Conservation (phyloP, 371 early-diverging fungal genomes). For the Capillidium heterosporum region DNA sequence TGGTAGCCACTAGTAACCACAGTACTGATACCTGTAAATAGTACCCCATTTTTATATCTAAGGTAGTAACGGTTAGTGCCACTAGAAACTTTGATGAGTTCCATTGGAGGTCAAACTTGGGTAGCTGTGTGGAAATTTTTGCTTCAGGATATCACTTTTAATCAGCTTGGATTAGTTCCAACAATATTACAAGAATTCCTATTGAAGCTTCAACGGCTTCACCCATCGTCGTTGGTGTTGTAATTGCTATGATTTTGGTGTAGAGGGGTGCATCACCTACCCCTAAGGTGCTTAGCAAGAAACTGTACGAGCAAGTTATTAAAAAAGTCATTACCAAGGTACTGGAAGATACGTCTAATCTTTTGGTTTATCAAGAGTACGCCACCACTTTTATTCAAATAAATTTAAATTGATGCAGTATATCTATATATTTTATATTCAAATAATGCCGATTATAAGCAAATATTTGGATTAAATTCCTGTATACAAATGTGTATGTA, state of each 20-base stretch:
- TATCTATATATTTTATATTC: too few species aligned
- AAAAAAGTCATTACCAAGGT: neutral
- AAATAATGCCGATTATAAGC: too few species aligned
- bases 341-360: neutral
- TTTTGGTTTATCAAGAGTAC: too few species aligned
- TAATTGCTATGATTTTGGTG: slow-evolving; percentile 16
- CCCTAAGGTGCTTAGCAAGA: neutral
- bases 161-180: slow-evolving; percentile 62
- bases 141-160: slow-evolving; percentile 84
- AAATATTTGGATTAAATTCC: too few species aligned
- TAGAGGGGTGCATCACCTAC: neutral
- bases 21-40: slow-evolving; percentile 56
- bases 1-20: slow-evolving; percentile 83
- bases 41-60: slow-evolving; percentile 59
- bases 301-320: neutral
- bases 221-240: slow-evolving; percentile 59
- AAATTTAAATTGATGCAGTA: too few species aligned
- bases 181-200: slow-evolving; percentile 33
- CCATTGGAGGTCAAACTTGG: slow-evolving; percentile 77
- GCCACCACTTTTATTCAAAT: too few species aligned
- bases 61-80: slow-evolving; percentile 75
- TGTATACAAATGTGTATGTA: too few species aligned
- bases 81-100: slow-evolving; percentile 36
- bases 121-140: slow-evolving; percentile 83
- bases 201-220: slow-evolving; percentile 71